phyloP scores from a whole-genome alignment of 1,284 basidiomycete genomes.

The Rhodotorula sp. region DNA sequence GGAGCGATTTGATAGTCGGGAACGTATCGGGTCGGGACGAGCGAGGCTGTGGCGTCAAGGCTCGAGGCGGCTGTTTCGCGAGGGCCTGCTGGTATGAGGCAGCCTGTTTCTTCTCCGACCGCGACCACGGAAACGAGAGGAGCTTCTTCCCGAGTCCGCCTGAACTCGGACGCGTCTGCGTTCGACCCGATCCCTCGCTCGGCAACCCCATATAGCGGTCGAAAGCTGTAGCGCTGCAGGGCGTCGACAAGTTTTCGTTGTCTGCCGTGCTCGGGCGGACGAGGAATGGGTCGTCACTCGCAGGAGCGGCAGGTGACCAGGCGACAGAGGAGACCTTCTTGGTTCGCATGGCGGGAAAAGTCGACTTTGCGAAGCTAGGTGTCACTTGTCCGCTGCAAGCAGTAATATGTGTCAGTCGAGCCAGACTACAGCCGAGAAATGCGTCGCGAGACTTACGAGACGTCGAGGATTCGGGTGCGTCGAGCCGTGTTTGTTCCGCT shows the following conservation, averaged over 20 bases:
- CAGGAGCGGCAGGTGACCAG: background rate
- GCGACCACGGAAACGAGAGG: slow-evolving; percentile 22
- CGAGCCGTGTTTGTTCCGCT: too few species aligned
- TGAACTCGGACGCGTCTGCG: background rate
- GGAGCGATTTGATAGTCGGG: slow-evolving; percentile 9
- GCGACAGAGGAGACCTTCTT: slow-evolving; percentile 1
- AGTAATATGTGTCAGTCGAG: background rate
- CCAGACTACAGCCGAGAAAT: background rate
- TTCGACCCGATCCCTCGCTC: background rate
- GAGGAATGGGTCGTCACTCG: slow-evolving; percentile 6
- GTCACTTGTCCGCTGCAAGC: background rate
- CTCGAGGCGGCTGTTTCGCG: background rate
- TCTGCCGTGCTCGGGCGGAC: slow-evolving; percentile 1
- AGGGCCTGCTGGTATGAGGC: background rate
- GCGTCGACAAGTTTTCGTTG: background rate
- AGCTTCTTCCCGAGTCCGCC: slow-evolving; percentile 28
- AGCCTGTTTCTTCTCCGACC: slow-evolving; percentile 21
- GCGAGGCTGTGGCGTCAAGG: background rate
- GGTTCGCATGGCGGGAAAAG: slow-evolving; percentile 21
- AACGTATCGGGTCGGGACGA: background rate
- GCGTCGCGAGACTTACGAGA: background rate
- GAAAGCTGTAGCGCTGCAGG: slow-evolving; percentile 8
- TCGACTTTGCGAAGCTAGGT: slow-evolving; percentile 14
- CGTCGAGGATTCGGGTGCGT: too few species aligned
- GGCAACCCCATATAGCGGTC: slow-evolving; percentile 17